Percentiles rank a stretch among this genome's conserved stretches.
These are phyloP conservation scores for Solanum paucissectum DNA, from an alignment of 257 asterid species.

Conservation along the genomic window DNA sequence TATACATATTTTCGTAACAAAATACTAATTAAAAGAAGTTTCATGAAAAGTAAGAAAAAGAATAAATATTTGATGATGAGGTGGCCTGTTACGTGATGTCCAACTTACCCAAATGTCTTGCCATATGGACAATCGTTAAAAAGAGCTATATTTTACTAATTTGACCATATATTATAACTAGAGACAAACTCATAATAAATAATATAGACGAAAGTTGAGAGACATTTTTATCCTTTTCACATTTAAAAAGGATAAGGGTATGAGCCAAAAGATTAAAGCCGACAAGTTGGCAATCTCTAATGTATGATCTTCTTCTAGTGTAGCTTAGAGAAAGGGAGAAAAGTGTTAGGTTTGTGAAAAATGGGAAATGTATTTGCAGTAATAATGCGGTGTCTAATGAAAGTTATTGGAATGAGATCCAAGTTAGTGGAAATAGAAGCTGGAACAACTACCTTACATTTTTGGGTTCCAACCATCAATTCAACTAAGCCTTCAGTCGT, in stretches of 20 bases:
- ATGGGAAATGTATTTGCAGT: not conserved
- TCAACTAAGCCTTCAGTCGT: not conserved
- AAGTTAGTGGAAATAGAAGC: constrained; percentile 7
- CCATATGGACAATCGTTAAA: too few species aligned
- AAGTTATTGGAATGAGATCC: not conserved
- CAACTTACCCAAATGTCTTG: too few species aligned
- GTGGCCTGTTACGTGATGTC: too few species aligned
- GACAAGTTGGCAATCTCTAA: not conserved
- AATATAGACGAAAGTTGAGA: too few species aligned
- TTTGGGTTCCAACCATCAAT: constrained; percentile 6
- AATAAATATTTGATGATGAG: too few species aligned
- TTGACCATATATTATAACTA: not conserved
- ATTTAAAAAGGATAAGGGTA: not conserved
- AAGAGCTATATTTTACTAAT: too few species aligned
- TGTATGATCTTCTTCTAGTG: not conserved
- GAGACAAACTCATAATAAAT: not conserved
- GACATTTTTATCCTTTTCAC: too few species aligned
- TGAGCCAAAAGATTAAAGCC: not conserved
- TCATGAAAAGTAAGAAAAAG: too few species aligned
- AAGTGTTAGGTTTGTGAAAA: not conserved
- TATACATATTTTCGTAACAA: too few species aligned
- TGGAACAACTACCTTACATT: constrained; percentile 8
- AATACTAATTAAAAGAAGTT: too few species aligned
- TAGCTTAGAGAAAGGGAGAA: not conserved
- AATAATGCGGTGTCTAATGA: not conserved